These are phyloP conservation scores for Pezizomycotina sp. DNA, from an alignment of 2,329 filamentous ascomycete genomes.

Conservation along the genomic window DNA sequence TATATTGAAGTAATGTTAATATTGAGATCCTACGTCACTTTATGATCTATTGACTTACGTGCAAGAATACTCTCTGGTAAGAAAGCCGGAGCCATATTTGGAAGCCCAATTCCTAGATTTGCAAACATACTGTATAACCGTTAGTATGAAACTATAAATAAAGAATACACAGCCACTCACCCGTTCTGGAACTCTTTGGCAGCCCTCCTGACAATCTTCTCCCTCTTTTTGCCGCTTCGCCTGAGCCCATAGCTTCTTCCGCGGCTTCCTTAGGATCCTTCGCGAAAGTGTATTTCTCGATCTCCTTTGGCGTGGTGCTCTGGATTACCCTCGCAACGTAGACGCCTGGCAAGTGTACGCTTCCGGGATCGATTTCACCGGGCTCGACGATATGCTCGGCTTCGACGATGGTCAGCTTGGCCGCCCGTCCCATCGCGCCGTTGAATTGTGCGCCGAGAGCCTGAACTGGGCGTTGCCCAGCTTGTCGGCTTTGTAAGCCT, in stretches of 20 bases:
- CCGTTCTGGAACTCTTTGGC: slow-evolving; percentile 68
- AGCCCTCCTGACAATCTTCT: slow-evolving; percentile 59
- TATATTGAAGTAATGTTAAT: slow-evolving; percentile 59
- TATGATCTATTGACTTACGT: too few relatives aligned
- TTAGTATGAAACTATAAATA: not conserved
- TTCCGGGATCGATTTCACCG: slow-evolving; percentile 55
- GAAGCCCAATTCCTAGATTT: slow-evolving; percentile 70
- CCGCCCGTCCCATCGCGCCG: slow-evolving; percentile 66
- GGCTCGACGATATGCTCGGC: slow-evolving; percentile 67
- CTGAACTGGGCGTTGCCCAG: slow-evolving; percentile 68
- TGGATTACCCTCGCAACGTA: slow-evolving; percentile 69
- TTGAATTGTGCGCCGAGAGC: slow-evolving; percentile 59
- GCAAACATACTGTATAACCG: slow-evolving; percentile 38
- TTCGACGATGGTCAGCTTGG: slow-evolving; percentile 61
- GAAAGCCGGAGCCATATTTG: slow-evolving; percentile 66
- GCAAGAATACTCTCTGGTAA: too few relatives aligned
- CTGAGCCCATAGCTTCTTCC: slow-evolving; percentile 29
- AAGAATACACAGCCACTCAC: slow-evolving; percentile 28
- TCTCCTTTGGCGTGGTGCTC: slow-evolving; percentile 51
- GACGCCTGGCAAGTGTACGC: slow-evolving; percentile 65
- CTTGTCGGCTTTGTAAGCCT: slow-evolving; percentile 60
- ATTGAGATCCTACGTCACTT: too few relatives aligned
- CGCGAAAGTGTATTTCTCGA: slow-evolving; percentile 51
- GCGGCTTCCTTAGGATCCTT: slow-evolving; percentile 30
- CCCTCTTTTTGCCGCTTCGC: slow-evolving; percentile 40